Conservation (phyloP, 2,329 filamentous ascomycete species). For the Xylaria sp. region DNA sequence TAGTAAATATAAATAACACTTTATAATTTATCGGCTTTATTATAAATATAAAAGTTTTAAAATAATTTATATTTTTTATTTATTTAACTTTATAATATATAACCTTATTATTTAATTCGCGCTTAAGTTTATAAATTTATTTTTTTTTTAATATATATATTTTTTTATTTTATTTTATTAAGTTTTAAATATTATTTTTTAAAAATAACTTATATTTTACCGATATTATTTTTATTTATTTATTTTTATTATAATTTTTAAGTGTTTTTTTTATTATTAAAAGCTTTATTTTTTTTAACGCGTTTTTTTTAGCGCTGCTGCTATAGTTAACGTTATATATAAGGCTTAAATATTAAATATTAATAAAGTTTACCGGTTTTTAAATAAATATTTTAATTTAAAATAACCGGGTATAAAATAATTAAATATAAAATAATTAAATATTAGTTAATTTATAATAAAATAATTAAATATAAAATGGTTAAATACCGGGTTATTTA, state of each 20-base stretch:
- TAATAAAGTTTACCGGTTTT: too few relatives aligned
- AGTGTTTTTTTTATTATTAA: too few relatives aligned
- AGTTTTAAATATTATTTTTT: not conserved
- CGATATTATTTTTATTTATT: constrained; percentile 2
- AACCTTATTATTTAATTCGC: constrained; percentile 11
- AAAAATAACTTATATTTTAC: constrained; percentile 2
- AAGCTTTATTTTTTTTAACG: too few relatives aligned
- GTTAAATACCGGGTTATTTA: too few relatives aligned
- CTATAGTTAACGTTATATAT: too few relatives aligned
- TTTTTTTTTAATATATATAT: constrained; percentile 11
- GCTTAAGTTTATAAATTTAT: constrained; percentile 12
- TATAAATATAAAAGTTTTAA: too few relatives aligned
- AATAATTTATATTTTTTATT: constrained; percentile 18
- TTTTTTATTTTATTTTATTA: not conserved
- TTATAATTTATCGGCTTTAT: too few relatives aligned
- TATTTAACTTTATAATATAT: not conserved
- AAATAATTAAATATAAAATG: too few relatives aligned
- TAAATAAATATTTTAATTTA: not conserved
- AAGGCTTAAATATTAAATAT: too few relatives aligned
- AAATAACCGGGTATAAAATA: not conserved
- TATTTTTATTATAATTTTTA: constrained; percentile 10
- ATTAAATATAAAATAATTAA: too few relatives aligned
- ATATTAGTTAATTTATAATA: too few relatives aligned
- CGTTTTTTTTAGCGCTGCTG: too few relatives aligned
- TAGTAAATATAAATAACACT: constrained; percentile 1